Evolutionary conservation across 2,329 filamentous ascomycete genomes (phyloP).

Genomic region (Shiraia sp.): DNA sequence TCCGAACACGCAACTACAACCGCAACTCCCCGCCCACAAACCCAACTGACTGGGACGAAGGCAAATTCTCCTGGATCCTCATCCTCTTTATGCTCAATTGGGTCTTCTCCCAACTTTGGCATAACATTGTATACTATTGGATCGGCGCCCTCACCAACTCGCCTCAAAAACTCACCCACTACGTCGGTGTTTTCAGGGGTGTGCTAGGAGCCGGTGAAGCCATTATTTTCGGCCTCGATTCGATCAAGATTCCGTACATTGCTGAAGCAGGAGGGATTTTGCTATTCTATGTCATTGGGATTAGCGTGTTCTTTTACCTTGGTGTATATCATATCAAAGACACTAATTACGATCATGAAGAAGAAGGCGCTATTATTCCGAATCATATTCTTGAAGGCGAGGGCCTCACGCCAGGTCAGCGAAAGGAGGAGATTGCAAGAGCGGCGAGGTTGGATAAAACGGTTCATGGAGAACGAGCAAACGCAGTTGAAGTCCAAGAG

Average conservation of each 20-base stretch:
- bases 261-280: conserved; percentile 35
- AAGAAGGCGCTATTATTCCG: conserved; percentile 30
- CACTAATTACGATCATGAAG: conserved; percentile 32
- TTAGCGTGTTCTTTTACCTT: conserved; percentile 33
- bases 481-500: too few species aligned
- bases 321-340: conserved; percentile 33
- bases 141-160: conserved; percentile 38
- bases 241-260: conserved; percentile 34
- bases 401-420: conserved; percentile 20
- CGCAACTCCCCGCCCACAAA: conserved; percentile 23
- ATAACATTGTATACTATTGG: conserved; percentile 39
- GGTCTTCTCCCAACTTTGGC: conserved; percentile 37
- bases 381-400: conserved; percentile 31
- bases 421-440: conserved; percentile 10
- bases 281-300: conserved; percentile 32
- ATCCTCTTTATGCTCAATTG: conserved; percentile 37
- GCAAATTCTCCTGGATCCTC: conserved; percentile 32
- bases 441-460: too few species aligned
- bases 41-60: conserved; percentile 33
- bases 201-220: conserved; percentile 37
- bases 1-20: conserved; percentile 36
- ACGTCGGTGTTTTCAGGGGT: conserved; percentile 36
- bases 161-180: conserved; percentile 36
- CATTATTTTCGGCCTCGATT: conserved; percentile 37
- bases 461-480: too few species aligned